These are phyloP conservation scores for Beauveria sp. DNA, from an alignment of 2,329 filamentous ascomycete species.

Conservation along the genomic window DNA sequence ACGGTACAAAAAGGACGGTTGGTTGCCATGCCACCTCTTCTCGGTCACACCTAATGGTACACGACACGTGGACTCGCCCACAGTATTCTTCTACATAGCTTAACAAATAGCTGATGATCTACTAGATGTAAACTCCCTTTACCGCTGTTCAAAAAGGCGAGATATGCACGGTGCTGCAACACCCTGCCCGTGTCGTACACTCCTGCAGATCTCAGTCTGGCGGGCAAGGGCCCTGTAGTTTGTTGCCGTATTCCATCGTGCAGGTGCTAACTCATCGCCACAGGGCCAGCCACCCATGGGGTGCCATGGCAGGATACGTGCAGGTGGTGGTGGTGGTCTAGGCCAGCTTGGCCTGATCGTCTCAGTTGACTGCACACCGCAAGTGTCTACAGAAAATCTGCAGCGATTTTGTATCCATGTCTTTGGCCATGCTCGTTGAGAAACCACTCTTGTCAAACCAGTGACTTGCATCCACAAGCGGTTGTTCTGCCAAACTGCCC, in stretches of 20 bases:
- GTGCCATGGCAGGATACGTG: not conserved
- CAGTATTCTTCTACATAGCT: not conserved
- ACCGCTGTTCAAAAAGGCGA: not conserved
- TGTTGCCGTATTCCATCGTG: not conserved
- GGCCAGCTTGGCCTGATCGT: not conserved
- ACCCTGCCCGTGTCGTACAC: not conserved
- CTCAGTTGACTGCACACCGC: slow-evolving; percentile 1
- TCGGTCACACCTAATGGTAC: not conserved
- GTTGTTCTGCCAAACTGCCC: not conserved
- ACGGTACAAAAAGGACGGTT: not conserved
- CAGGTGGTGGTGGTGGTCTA: not conserved
- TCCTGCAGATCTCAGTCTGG: not conserved
- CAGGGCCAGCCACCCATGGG: no score
- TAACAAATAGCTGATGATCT: not conserved
- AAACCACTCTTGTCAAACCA: no score
- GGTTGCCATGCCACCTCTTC: not conserved
- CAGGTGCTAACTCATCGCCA: not conserved
- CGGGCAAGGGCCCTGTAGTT: not conserved
- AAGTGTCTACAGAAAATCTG: not conserved
- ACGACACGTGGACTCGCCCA: not conserved
- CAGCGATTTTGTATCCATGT: no score
- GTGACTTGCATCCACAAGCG: not conserved
- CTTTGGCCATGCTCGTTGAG: no score
- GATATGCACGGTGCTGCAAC: not conserved
- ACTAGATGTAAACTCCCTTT: not conserved